A percentile compares a stretch with the other conserved stretches of the same genome.
phyloP scores from a whole-genome alignment of 2,329 filamentous ascomycete genomes.

The Zymoseptoria crescenta region DNA sequence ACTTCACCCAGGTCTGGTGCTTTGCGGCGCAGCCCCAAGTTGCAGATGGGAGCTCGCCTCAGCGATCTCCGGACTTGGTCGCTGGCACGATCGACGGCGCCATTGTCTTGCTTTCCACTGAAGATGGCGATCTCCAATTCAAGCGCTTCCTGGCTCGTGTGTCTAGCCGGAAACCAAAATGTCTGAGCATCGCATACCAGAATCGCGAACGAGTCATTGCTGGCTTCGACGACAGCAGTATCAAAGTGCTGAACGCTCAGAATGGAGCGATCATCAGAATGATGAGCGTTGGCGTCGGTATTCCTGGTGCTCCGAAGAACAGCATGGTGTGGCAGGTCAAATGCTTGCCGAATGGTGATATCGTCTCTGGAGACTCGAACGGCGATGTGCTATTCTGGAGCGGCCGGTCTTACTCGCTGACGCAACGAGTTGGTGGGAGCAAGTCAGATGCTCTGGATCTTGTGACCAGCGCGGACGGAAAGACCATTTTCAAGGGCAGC shows the following conservation, averaged over 20 bases:
- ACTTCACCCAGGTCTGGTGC: constrained; percentile 96
- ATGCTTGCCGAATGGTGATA: constrained; percentile 76
- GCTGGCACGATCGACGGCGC: constrained; percentile 88
- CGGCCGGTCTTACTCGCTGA: constrained; percentile 80
- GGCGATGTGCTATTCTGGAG: constrained; percentile 93
- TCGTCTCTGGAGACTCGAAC: constrained; percentile 90
- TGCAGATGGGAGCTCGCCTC: constrained; percentile 16
- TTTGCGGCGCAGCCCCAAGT: constrained; percentile 71
- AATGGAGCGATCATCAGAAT: constrained; percentile 68
- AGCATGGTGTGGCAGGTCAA: constrained; percentile 92
- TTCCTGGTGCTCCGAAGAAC: constrained; percentile 69
- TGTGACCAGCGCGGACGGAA: constrained; percentile 71
- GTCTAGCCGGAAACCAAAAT: constrained; percentile 75
- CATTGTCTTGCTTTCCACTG: constrained; percentile 77
- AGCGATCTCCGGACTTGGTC: constrained; percentile 55
- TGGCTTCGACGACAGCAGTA: constrained; percentile 93
- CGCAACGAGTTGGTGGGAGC: constrained; percentile 78
- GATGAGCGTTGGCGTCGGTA: constrained; percentile 78
- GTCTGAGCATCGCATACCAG: constrained; percentile 87
- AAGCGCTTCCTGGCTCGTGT: constrained; percentile 67
- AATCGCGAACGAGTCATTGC: constrained; percentile 74
- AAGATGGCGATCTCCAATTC: constrained; percentile 75
- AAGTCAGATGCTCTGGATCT: constrained; percentile 85
- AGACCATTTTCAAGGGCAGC: constrained; percentile 77
- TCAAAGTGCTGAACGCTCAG: constrained; percentile 79